Conservation (phyloP, 176 grass and related monocot species). For the Oryza glaberrima region DNA sequence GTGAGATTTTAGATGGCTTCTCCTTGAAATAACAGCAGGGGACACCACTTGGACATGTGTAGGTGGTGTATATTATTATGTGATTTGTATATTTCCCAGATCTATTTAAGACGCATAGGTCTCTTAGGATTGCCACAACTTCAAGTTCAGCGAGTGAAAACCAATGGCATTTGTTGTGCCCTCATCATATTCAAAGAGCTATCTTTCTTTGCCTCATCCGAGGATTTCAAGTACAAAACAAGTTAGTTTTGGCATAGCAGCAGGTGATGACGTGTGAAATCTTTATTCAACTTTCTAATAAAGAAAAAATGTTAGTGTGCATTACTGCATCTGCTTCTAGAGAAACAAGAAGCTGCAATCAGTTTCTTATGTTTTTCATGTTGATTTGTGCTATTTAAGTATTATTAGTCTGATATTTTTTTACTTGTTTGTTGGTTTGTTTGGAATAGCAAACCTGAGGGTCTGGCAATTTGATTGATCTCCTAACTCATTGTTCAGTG, state of each 20-base stretch:
- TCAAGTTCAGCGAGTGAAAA: conserved; percentile 17
- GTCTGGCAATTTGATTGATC: neutral
- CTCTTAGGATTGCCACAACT: conserved; percentile 1
- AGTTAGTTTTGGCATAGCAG: conserved; percentile 36
- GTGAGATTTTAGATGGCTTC: neutral
- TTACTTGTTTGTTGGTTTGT: neutral
- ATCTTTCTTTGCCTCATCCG: neutral
- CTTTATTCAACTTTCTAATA: conserved; percentile 3
- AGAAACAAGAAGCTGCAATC: neutral
- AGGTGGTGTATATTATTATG: neutral
- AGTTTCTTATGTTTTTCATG: conserved; percentile 29
- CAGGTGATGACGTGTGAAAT: conserved; percentile 24
- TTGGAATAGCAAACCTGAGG: neutral
- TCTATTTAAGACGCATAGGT: conserved; percentile 44
- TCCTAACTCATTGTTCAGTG: neutral
- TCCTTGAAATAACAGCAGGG: neutral
- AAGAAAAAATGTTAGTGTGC: neutral
- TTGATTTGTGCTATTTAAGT: neutral
- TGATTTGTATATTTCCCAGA: neutral
- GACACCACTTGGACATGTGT: neutral
- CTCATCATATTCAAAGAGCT: conserved; percentile 3
- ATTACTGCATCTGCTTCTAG: neutral
- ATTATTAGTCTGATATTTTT: neutral
- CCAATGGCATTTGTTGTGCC: conserved; percentile 42
- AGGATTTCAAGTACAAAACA: conserved; percentile 26